Evolutionary conservation across 805 yeast species (phyloP).

Genomic region (Pichia exigua): DNA sequence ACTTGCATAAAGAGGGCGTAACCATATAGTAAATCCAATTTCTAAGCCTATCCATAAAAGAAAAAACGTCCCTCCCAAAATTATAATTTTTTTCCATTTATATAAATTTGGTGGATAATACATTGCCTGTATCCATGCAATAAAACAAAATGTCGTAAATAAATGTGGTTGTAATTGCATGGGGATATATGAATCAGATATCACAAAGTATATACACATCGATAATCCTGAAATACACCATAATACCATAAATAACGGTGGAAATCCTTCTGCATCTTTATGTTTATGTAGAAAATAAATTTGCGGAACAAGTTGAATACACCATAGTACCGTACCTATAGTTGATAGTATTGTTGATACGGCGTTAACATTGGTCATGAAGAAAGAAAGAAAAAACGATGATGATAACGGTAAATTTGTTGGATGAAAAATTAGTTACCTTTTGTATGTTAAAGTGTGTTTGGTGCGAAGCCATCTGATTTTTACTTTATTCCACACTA

Average conservation of each 20-base stretch:
- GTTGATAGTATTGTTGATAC: constrained; percentile 78
- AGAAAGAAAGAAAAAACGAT: background rate
- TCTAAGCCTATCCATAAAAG: constrained; percentile 50
- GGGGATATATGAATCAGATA: constrained; percentile 64
- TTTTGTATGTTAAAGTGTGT: too few relatives aligned
- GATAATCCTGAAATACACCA: constrained; percentile 80
- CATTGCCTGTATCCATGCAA: constrained; percentile 59
- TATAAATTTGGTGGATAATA: constrained; percentile 61
- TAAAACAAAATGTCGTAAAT: constrained; percentile 59
- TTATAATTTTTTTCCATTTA: constrained; percentile 29
- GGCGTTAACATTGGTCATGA: constrained; percentile 19
- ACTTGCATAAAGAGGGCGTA: constrained; percentile 43
- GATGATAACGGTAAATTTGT: background rate
- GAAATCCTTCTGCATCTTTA: constrained; percentile 85
- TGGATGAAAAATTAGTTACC: background rate
- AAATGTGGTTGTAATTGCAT: constrained; percentile 83
- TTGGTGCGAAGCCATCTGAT: too few relatives aligned
- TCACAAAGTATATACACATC: constrained; percentile 75
- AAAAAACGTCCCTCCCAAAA: constrained; percentile 32
- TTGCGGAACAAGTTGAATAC: constrained; percentile 82
- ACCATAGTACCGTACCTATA: constrained; percentile 88
- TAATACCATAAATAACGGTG: constrained; percentile 81
- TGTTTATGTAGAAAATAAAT: constrained; percentile 55
- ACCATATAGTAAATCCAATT: constrained; percentile 62
- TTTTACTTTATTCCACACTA: too few relatives aligned